A percentile compares a stretch with the other conserved stretches of the same genome.
Conservation (phyloP, 345 rosid genomes). For the Arabis alpina region DNA sequence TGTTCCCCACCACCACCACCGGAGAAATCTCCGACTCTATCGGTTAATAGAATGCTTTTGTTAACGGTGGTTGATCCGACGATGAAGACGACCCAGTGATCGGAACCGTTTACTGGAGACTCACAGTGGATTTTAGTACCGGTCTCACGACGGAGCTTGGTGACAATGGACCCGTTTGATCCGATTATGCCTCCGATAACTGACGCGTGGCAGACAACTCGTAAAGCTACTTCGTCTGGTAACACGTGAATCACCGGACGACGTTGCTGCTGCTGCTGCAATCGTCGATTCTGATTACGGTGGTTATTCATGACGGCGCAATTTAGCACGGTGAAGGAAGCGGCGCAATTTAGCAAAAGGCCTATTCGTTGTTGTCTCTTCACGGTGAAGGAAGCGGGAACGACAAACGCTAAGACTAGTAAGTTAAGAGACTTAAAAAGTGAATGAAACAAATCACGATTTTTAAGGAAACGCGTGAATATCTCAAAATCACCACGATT, state of each 20-base stretch:
- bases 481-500: slow-evolving; percentile 17
- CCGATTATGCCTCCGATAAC: slow-evolving; percentile 53
- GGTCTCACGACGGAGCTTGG: slow-evolving; percentile 48
- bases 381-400: slow-evolving; percentile 38
- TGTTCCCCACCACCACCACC: slow-evolving; percentile 12
- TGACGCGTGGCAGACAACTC: slow-evolving; percentile 52
- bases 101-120: slow-evolving; percentile 43
- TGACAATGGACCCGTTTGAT: slow-evolving; percentile 41
- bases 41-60: slow-evolving; percentile 39
- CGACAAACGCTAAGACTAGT: slow-evolving; percentile 4
- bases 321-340: too few relatives aligned
- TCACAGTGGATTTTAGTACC: slow-evolving; percentile 48
- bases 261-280: background rate
- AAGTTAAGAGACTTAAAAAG: background rate
- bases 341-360: background rate
- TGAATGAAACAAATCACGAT: background rate
- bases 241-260: slow-evolving; percentile 29
- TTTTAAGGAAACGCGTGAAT: slow-evolving; percentile 1
- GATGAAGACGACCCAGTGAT: slow-evolving; percentile 49
- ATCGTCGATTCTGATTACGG: slow-evolving; percentile 24
- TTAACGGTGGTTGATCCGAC: slow-evolving; percentile 47
- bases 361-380: background rate
- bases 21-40: slow-evolving; percentile 34
- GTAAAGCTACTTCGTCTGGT: slow-evolving; percentile 43
- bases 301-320: background rate